A percentile compares a stretch with the other conserved stretches of the same genome.
These are phyloP conservation scores for Obelidium mucronatum DNA, from an alignment of 192 early-diverging fungal genomes.

Conservation along the genomic window DNA sequence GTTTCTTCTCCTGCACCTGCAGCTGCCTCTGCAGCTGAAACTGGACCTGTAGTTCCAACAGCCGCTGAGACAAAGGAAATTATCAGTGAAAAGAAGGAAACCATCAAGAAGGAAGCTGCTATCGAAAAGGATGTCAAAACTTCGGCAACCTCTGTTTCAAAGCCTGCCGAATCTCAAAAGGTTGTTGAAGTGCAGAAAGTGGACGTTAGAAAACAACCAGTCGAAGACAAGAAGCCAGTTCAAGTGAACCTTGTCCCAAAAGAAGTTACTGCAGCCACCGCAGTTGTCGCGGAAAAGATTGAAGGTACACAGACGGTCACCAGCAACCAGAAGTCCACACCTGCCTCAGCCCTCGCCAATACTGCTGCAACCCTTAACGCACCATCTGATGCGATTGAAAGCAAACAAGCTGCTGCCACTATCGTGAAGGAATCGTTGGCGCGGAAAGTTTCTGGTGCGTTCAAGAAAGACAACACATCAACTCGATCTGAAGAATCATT, in stretches of 20 bases:
- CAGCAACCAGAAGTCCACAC: neutral
- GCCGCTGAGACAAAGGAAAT: neutral
- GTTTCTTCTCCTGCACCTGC: neutral
- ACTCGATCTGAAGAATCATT: neutral
- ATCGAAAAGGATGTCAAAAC: no score
- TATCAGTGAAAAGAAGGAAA: neutral
- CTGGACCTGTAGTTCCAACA: neutral
- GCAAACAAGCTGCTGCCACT: neutral
- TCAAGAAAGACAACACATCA: neutral
- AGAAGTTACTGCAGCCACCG: neutral
- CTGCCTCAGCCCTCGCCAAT: neutral
- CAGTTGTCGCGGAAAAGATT: constrained; percentile 7
- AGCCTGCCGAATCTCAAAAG: no score
- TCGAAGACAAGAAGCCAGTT: neutral
- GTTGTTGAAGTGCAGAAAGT: neutral
- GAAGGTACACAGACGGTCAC: neutral
- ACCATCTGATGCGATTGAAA: no score
- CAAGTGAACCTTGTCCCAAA: neutral
- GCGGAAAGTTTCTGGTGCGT: neutral
- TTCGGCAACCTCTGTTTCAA: no score
- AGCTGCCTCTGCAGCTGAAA: neutral
- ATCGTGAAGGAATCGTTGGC: neutral
- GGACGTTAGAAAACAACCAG: neutral
- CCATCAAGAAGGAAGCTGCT: neutral
- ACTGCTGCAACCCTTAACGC: no score